Percentiles rank a stretch among this genome's conserved stretches.
Conservation (phyloP, 768 basidiomycete species). For the Lactarius trivialis region DNA sequence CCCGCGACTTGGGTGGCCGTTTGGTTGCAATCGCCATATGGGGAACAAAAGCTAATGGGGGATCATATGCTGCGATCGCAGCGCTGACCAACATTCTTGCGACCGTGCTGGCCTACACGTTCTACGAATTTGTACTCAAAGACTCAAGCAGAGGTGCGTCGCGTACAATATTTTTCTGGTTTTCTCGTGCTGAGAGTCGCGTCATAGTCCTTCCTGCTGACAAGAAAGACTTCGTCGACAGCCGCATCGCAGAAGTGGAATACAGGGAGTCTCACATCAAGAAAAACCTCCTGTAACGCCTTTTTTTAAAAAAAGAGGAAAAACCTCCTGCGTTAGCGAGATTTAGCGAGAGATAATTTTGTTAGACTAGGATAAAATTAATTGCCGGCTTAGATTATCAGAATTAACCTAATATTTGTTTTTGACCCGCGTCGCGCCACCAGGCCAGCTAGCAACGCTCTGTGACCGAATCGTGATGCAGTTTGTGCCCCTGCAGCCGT, state of each 20-base stretch:
- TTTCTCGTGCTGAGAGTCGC: conserved; percentile 1
- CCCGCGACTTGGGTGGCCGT: conserved; percentile 29
- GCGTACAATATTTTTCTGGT: not conserved
- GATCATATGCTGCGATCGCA: conserved; percentile 31
- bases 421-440: too few relatives aligned
- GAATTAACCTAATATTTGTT: too few relatives aligned
- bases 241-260: conserved; percentile 12
- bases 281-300: too few relatives aligned
- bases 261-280: not conserved
- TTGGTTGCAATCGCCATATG: conserved; percentile 27
- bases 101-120: conserved; percentile 26
- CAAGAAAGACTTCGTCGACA: conserved; percentile 1
- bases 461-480: conserved; percentile 2
- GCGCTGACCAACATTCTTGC: conserved; percentile 29
- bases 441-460: too few relatives aligned
- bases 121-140: conserved; percentile 27
- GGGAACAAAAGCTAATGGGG: conserved; percentile 27
- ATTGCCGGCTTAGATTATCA: too few relatives aligned
- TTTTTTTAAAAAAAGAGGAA: too few relatives aligned
- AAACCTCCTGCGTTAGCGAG: too few relatives aligned
- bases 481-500: conserved; percentile 23
- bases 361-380: too few relatives aligned
- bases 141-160: conserved; percentile 28
- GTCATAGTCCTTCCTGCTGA: conserved; percentile 9
- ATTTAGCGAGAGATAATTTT: too few relatives aligned